Base-by-base conservation (phyloP, 139 green algal genomes). In the Picochlorum sp. region DNA sequence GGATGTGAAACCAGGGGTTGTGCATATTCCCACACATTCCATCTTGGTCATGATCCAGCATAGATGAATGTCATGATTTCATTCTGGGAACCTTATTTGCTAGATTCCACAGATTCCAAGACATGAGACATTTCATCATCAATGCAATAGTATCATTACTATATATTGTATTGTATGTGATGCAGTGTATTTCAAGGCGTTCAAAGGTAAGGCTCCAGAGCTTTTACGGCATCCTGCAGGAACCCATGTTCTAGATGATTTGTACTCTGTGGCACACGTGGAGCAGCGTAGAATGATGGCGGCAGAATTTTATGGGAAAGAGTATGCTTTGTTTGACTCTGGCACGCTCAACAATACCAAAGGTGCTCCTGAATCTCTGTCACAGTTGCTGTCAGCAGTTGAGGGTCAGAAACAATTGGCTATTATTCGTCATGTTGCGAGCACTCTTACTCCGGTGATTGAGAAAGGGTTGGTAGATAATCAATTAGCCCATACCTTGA, bases 381-480 rank as follows among this genome's bases (percentile, higher is more conserved):
- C 44, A 6, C 67, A 81, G 61, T 57, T 90, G 37, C 74, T 93
- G 50, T 58, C 64, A 1, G 63, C 41, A 1, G 69, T 71, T 8
- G 61, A 81, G 13, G 21, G 69, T 6, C 55, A 64, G 18, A 85
- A 90, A 73, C 68, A 73, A 65, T 69, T 73, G 3, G 56, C 73
- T 3, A 74, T 93, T 20, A 61, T 95, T 16, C 68, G 80, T 69
- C 65, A 64, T 57, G 63, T 85, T 63, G 32, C 67, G 16, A 61
- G 67, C 15, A 70, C 84, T 62, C 65, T 95, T 30, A 65, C 69
- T 2, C 82, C 81, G 8, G 80, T 94, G 30, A 82, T 95, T 67
- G 90, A 96, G 78, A 95, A 96, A 78, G 88, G 77, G 7, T 71
- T 95, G 51, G 65, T 96, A 49, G 82, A 95, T 74, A 77, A 79